Evolutionary conservation across 1,139 yeast genomes (phyloP).

Genomic region (Sugiyamaella castrensis): DNA sequence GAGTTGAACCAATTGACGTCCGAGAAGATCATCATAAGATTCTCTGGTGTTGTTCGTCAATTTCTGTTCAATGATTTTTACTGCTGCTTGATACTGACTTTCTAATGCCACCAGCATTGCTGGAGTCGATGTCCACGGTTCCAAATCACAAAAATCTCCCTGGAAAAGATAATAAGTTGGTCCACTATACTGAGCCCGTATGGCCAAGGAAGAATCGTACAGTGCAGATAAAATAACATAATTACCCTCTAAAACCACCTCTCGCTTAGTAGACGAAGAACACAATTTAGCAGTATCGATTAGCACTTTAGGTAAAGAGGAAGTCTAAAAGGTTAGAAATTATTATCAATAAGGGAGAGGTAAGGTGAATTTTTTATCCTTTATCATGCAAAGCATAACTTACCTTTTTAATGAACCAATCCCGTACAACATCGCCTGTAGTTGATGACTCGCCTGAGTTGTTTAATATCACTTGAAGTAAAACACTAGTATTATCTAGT

Average conservation of each 20-base stretch:
- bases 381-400: neutral
- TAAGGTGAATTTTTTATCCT: neutral
- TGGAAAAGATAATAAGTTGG: constrained; percentile 24
- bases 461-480: constrained; percentile 1
- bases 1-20: constrained; percentile 30
- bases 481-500: neutral
- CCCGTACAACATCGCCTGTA: constrained; percentile 25
- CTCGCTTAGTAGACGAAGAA: constrained; percentile 9
- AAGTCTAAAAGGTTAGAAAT: constrained; percentile 3
- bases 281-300: constrained; percentile 10
- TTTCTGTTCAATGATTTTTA: constrained; percentile 18
- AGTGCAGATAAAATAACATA: constrained; percentile 30
- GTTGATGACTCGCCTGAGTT: neutral
- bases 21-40: constrained; percentile 14
- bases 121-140: constrained; percentile 37
- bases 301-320: constrained; percentile 4
- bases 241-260: constrained; percentile 31
- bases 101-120: constrained; percentile 29
- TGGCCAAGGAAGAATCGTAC: constrained; percentile 29
- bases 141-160: constrained; percentile 20
- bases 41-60: constrained; percentile 1
- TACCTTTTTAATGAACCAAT: constrained; percentile 30
- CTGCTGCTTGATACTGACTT: constrained; percentile 26
- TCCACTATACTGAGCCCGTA: constrained; percentile 22
- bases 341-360: neutral